Percentiles rank a stretch among this genome's conserved stretches.
phyloP scores from a whole-genome alignment of 306 rosid species.

The Cyclanthera cordifolia region DNA sequence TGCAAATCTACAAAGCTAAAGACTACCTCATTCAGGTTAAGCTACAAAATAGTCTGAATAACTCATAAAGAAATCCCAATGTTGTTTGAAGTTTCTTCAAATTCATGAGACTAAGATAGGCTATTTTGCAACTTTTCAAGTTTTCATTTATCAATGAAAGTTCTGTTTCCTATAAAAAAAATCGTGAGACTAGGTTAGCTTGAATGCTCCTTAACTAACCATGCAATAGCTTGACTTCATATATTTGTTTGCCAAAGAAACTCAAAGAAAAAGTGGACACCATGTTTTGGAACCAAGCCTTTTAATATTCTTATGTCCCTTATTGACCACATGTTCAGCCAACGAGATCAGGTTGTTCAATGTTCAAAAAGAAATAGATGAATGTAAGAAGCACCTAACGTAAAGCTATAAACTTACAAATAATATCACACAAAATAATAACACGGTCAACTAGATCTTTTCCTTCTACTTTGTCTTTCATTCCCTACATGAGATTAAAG shows the following conservation, averaged over 20 bases:
- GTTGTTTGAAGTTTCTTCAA: not conserved
- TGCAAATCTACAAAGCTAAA: not conserved
- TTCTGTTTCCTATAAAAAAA: too few species aligned
- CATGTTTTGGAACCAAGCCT: not conserved
- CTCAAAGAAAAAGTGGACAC: not conserved
- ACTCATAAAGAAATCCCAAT: not conserved
- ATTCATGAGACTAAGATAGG: too few species aligned
- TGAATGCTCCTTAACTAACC: not conserved
- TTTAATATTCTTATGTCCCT: not conserved
- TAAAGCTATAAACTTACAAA: too few species aligned
- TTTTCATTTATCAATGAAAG: too few species aligned
- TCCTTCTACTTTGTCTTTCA: not conserved
- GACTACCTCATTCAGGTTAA: not conserved
- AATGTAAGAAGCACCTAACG: not conserved
- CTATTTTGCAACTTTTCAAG: too few species aligned
- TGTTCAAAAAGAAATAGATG: not conserved
- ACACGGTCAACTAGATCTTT: not conserved
- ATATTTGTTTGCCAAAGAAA: too few species aligned
- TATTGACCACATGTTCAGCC: too few species aligned
- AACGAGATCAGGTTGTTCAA: too few species aligned
- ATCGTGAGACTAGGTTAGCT: not conserved
- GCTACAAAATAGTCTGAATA: not conserved
- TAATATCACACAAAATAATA: not conserved
- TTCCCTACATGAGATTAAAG: not conserved
- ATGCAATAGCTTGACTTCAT: not conserved